Evolutionary conservation across 768 basidiomycete genomes (phyloP).

Genomic region (Lenzites betulinus): DNA sequence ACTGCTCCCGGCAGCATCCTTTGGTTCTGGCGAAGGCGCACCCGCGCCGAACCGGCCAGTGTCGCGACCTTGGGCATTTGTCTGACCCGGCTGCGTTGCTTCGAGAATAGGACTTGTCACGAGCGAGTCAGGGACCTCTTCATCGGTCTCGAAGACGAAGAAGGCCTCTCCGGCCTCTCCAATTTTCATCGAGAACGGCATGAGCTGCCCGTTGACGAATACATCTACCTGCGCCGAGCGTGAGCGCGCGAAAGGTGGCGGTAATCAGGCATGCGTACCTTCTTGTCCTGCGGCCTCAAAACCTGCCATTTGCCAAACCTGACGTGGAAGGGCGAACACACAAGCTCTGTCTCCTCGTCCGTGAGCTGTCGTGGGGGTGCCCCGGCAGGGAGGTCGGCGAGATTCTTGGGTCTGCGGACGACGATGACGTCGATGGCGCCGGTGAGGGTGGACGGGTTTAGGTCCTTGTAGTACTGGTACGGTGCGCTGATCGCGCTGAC

Average conservation of each 20-base stretch:
- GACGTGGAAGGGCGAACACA: conserved; percentile 96
- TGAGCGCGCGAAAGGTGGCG: neutral
- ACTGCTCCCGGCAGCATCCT: conserved; percentile 32
- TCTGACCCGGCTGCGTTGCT: conserved; percentile 49
- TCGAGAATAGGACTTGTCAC: conserved; percentile 90
- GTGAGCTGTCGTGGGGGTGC: conserved; percentile 11
- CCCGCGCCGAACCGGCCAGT: conserved; percentile 43
- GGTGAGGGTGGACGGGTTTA: conserved; percentile 95
- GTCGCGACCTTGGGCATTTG: conserved; percentile 30
- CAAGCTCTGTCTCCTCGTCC: conserved; percentile 62
- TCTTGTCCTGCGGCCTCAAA: conserved; percentile 90
- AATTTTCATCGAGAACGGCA: conserved; percentile 98
- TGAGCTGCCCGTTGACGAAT: conserved; percentile 79
- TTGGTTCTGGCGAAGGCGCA: conserved; percentile 26
- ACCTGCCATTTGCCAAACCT: conserved; percentile 98
- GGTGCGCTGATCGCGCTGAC: conserved; percentile 84
- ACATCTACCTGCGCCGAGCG: conserved; percentile 70
- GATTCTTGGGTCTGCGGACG: conserved; percentile 59
- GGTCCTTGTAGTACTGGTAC: conserved; percentile 87
- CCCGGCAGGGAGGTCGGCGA: conserved; percentile 9
- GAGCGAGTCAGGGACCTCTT: conserved; percentile 89
- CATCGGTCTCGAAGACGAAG: conserved; percentile 97
- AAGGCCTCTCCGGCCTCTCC: conserved; percentile 99
- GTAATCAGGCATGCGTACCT: conserved; percentile 47
- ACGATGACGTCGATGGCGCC: conserved; percentile 99